Conservation (phyloP, 2,329 filamentous ascomycete genomes). For the Diaporthe vexans region DNA sequence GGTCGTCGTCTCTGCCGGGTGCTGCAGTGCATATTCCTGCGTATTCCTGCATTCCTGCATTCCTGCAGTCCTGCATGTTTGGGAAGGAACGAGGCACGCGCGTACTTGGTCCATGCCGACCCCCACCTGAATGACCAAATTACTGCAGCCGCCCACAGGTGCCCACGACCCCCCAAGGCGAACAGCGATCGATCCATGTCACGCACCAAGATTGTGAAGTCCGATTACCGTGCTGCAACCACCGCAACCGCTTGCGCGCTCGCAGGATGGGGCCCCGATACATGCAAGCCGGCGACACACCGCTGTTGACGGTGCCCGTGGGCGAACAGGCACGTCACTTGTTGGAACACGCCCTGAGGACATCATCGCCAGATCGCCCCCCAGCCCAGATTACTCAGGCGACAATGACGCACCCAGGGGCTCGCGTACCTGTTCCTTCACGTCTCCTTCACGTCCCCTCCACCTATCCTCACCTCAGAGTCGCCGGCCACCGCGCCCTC, state of each 20-base stretch:
- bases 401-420: too few species aligned
- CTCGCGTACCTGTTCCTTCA: too few species aligned
- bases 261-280: conserved; percentile 45
- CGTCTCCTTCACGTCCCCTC: too few species aligned
- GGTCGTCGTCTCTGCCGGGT: too few species aligned
- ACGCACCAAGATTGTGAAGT: conserved; percentile 7
- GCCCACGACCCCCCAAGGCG: background rate
- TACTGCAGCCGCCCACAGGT: background rate
- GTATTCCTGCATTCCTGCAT: too few species aligned
- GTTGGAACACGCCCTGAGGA: conserved; percentile 54
- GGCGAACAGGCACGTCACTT: conserved; percentile 50
- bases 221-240: background rate
- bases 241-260: background rate
- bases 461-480: too few species aligned
- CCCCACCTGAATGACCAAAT: background rate
- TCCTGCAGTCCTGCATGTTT: too few species aligned
- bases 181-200: conserved; percentile 6
- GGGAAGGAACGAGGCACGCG: too few species aligned
- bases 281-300: conserved; percentile 52
- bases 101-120: background rate
- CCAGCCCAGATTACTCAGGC: conserved; percentile 38
- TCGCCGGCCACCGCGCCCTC: too few species aligned
- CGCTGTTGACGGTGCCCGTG: conserved; percentile 46
- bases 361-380: conserved; percentile 54
- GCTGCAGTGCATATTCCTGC: too few species aligned